Conservation (phyloP, 179 eudicot species). For the Spinacia oleracea region DNA sequence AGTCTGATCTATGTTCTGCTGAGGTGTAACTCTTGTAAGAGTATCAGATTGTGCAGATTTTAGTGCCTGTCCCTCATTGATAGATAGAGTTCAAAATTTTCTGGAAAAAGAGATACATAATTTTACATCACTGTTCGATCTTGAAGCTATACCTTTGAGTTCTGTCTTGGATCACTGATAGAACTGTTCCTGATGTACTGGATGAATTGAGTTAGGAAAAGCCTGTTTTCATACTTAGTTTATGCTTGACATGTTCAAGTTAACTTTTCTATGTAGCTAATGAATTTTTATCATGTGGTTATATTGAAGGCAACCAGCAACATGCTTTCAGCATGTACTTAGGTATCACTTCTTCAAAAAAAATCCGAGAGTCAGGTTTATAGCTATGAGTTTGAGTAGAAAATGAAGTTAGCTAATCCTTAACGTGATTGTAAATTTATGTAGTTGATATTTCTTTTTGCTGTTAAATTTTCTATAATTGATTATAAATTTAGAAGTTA, state of each 20-base stretch:
- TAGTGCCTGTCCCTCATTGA: constrained; percentile 4
- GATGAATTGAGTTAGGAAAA: not conserved
- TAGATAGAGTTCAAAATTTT: not conserved
- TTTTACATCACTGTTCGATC: not conserved
- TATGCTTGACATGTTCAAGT: not conserved
- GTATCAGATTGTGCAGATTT: not conserved
- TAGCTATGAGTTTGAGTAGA: not conserved
- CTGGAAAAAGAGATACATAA: not conserved
- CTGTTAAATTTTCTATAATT: not conserved
- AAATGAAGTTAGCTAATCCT: not conserved
- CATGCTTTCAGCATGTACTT: too few species aligned
- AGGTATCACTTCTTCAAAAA: too few species aligned
- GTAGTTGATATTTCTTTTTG: not conserved
- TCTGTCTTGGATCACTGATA: not conserved
- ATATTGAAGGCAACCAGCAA: not conserved
- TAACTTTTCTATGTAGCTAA: not conserved
- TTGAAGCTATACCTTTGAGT: not conserved
- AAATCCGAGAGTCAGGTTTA: too few species aligned
- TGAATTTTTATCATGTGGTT: not conserved
- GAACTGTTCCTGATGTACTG: not conserved
- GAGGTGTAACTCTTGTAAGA: constrained; percentile 1
- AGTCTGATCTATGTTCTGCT: not conserved
- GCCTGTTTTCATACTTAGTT: not conserved
- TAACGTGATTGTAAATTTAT: not conserved
- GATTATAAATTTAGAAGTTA: not conserved